These are phyloP conservation scores for Penicillium cataractarum DNA, from an alignment of 495 filamentous ascomycete genomes.

Conservation along the genomic window DNA sequence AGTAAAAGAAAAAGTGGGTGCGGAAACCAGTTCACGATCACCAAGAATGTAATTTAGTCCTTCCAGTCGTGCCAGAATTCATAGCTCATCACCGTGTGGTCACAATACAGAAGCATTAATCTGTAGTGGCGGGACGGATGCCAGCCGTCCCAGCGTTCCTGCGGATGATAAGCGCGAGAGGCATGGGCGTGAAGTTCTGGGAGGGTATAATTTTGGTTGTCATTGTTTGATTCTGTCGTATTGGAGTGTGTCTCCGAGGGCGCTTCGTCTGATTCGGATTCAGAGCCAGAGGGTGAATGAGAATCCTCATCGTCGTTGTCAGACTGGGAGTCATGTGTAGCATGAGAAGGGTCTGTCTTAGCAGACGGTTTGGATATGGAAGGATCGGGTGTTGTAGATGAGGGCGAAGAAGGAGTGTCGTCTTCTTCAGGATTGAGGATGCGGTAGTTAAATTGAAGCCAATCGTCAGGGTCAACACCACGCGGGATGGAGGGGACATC, in stretches of 20 bases:
- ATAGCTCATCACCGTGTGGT: conserved; percentile 81
- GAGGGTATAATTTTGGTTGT: conserved; percentile 23
- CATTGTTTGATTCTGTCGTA: background rate
- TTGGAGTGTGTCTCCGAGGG: background rate
- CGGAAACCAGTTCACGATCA: background rate
- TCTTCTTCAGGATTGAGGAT: conserved; percentile 25
- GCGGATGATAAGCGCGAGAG: conserved; percentile 39
- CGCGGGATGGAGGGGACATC: conserved; percentile 45
- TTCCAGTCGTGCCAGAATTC: conserved; percentile 63
- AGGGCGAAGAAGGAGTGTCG: conserved; percentile 12
- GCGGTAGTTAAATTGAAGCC: conserved; percentile 41
- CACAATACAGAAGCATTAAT: conserved; percentile 72
- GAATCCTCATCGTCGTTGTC: background rate
- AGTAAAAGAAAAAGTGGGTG: background rate
- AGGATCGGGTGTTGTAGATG: background rate
- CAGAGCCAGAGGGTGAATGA: background rate
- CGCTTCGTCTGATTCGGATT: background rate
- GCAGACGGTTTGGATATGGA: background rate
- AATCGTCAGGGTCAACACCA: conserved; percentile 26
- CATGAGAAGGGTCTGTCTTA: background rate
- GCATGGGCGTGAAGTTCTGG: conserved; percentile 48
- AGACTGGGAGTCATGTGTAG: background rate
- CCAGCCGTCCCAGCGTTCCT: conserved; percentile 46
- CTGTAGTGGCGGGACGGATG: conserved; percentile 60
- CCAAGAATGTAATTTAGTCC: conserved; percentile 4